Base-by-base conservation (phyloP, 73 alveolate genomes). In the Paramecium caudatum region DNA sequence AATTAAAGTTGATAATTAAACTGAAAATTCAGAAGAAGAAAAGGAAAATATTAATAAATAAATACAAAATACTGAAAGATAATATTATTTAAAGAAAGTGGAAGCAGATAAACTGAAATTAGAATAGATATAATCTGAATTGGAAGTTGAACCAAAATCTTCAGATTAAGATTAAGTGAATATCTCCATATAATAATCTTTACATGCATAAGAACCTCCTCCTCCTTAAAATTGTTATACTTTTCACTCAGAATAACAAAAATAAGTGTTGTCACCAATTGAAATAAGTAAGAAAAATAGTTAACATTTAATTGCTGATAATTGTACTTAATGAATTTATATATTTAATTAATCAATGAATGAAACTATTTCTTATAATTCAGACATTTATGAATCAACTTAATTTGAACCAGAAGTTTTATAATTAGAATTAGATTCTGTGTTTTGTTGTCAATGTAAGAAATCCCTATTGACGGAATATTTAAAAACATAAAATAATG, bases 201-300 rank as follows among this genome's bases (percentile, higher is more conserved):
- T 17, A 13, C 86, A 69, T 69, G 86, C 86, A 16, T 37, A 69
- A 69, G 16, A 33, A 36, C 86, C 86, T 6, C 86, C 86, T 5
- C 61, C 86, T 1, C 65, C 86, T 5, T 16, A 33, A 69, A 37
- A 69, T 34, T 69, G 86, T 39, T 69, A 69, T 69, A 69, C 86
- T 34, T 69, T 69, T 39, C 27, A 69, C 13, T 16, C 33, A 9
- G 86, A 36, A 6, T 37, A 69, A 39, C 17, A 30, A 19, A 69
- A 36, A 16, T 10, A 13, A 30, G 17, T 69, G 2, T 19, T 9
- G 15, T 39, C 86, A 12, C 62, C 55, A 32, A n/a, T 23, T 21
- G 70, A 48, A 16, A 7, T 48, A 5, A 15, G 48, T 62, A 62
- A 62, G 27, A 62, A 16, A 62, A 62, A 23, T 62, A 62, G 82